A percentile compares a stretch with the other conserved stretches of the same genome.
phyloP scores from a whole-genome alignment of 2,329 filamentous ascomycete genomes.

The Epichloe elymi region DNA sequence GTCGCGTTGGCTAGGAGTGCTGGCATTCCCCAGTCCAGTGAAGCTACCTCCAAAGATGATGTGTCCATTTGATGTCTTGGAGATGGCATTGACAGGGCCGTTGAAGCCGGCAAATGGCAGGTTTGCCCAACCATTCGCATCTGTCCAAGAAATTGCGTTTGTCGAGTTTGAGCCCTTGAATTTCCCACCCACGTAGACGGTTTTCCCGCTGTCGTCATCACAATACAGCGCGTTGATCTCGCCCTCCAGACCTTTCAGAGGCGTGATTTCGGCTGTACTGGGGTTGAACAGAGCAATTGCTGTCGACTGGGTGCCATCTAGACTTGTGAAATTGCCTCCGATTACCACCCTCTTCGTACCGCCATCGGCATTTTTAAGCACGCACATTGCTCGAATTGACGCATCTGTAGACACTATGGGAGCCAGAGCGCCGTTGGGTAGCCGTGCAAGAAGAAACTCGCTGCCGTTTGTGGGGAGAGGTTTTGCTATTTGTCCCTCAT shows the following conservation, averaged over 20 bases:
- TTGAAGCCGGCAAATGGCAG: conserved; percentile 92
- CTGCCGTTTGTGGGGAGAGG: conserved; percentile 60
- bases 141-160: conserved; percentile 77
- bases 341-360: conserved; percentile 63
- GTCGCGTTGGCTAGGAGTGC: conserved; percentile 51
- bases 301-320: conserved; percentile 62
- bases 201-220: conserved; percentile 56
- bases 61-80: conserved; percentile 65
- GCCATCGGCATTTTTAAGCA: conserved; percentile 55
- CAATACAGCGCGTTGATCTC: conserved; percentile 74
- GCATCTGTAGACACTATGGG: conserved; percentile 67
- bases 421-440: conserved; percentile 76
- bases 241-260: conserved; percentile 71
- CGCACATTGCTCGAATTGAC: conserved; percentile 79
- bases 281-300: conserved; percentile 75
- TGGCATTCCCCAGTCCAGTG: conserved; percentile 73
- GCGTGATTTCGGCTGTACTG: conserved; percentile 52
- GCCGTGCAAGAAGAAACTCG: conserved; percentile 64
- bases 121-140: conserved; percentile 56
- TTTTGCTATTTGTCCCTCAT: conserved; percentile 61
- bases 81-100: conserved; percentile 76
- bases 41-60: conserved; percentile 90
- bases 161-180: conserved; percentile 71
- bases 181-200: conserved; percentile 83
- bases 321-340: conserved; percentile 89